A percentile compares a stretch with the other conserved stretches of the same genome.
These are phyloP conservation scores for Saccharum spontaneum DNA, from an alignment of 176 grass and related monocot genomes.

Conservation along the genomic window DNA sequence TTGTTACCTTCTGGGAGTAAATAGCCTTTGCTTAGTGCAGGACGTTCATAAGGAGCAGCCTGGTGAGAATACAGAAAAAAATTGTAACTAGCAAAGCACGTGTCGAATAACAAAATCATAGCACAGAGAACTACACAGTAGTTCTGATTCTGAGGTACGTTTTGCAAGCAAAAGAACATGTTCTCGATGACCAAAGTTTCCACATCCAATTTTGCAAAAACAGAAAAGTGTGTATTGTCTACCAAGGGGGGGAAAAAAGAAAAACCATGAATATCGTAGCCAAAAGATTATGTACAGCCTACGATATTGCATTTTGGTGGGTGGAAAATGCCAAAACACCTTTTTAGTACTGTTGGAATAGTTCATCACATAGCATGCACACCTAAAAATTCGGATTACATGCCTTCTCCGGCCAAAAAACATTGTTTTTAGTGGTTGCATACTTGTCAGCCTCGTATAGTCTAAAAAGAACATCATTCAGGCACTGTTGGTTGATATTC, in stretches of 20 bases:
- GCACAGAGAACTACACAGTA: too few species aligned
- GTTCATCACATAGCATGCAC: not conserved
- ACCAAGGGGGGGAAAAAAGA: fast-evolving
- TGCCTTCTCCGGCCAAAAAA: not conserved
- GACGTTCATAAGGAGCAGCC: constrained; percentile 77
- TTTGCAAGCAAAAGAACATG: not conserved
- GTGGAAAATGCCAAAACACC: not conserved
- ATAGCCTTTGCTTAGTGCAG: constrained; percentile 70
- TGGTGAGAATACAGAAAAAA: constrained; percentile 15
- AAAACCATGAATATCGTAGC: not conserved
- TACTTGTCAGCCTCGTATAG: not conserved
- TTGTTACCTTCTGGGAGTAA: constrained; percentile 52
- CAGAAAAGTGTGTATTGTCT: not conserved
- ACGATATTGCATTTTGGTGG: not conserved
- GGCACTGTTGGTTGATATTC: not conserved
- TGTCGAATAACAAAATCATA: not conserved
- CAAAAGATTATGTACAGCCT: not conserved
- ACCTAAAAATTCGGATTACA: not conserved
- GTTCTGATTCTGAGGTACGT: not conserved
- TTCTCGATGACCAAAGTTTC: not conserved
- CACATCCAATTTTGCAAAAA: not conserved
- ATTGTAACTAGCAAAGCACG: not conserved
- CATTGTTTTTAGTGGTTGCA: not conserved
- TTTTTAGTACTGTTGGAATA: not conserved
- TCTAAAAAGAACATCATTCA: not conserved